Evolutionary conservation across 2,329 filamentous ascomycete species (phyloP).

Genomic region (Aureobasidium sp.): DNA sequence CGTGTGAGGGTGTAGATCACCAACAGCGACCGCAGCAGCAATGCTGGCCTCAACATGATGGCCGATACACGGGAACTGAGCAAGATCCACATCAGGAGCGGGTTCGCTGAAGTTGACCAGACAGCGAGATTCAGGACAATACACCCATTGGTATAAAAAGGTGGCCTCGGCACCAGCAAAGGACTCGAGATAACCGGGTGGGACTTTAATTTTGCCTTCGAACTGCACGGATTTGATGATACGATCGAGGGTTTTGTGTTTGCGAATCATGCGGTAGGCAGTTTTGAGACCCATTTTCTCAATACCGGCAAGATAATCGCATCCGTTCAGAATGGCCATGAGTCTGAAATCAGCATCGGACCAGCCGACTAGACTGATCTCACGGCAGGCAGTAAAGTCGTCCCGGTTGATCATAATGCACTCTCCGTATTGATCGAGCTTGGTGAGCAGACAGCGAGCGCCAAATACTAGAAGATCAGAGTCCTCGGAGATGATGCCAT

Average conservation of each 20-base stretch:
- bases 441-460: slow-evolving; percentile 81
- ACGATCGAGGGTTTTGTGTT: slow-evolving; percentile 79
- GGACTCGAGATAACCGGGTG: slow-evolving; percentile 67
- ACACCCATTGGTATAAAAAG: slow-evolving; percentile 91
- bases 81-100: slow-evolving; percentile 52
- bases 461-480: slow-evolving; percentile 95
- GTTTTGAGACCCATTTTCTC: slow-evolving; percentile 86
- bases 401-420: slow-evolving; percentile 85
- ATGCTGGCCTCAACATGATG: slow-evolving; percentile 53
- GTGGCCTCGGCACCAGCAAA: slow-evolving; percentile 87
- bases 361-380: slow-evolving; percentile 86
- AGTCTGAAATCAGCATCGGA: slow-evolving; percentile 81
- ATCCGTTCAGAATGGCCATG: slow-evolving; percentile 95
- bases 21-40: slow-evolving; percentile 66
- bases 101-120: slow-evolving; percentile 69
- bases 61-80: slow-evolving; percentile 76
- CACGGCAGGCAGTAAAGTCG: slow-evolving; percentile 81
- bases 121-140: slow-evolving; percentile 63
- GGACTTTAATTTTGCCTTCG: slow-evolving; percentile 75
- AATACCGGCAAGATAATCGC: slow-evolving; percentile 86
- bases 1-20: slow-evolving; percentile 83
- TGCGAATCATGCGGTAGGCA: slow-evolving; percentile 80
- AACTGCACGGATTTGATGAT: slow-evolving; percentile 78
- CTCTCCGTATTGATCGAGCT: slow-evolving; percentile 87
- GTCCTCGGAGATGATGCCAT: slow-evolving; percentile 90